A percentile compares a stretch with the other conserved stretches of the same genome.
Evolutionary conservation across 306 rosid genomes (phyloP).

Genomic region (Senna siamea): DNA sequence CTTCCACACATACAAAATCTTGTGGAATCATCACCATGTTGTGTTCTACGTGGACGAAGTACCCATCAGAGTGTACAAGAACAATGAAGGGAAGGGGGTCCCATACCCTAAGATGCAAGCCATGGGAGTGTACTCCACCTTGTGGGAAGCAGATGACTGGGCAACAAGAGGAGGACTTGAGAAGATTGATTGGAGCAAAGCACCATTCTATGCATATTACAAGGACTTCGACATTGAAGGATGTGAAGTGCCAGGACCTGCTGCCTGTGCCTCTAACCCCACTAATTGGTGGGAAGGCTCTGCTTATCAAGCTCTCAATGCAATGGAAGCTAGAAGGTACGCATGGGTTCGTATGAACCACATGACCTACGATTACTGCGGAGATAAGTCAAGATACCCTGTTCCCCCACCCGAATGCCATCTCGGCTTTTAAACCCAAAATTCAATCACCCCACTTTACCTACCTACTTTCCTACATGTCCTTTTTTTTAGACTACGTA

Average conservation of each 20-base stretch:
- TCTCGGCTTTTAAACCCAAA: conserved; percentile 47
- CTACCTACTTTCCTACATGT: too few species aligned
- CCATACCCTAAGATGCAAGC: conserved; percentile 78
- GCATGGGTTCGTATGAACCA: conserved; percentile 93
- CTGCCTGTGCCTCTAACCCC: conserved; percentile 61
- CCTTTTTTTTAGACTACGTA: too few species aligned
- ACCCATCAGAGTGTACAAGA: conserved; percentile 90
- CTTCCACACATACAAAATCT: conserved; percentile 80
- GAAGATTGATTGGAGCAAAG: conserved; percentile 90
- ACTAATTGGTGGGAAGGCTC: conserved; percentile 90
- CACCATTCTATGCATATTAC: conserved; percentile 83
- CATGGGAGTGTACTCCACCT: conserved; percentile 83
- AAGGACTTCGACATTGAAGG: conserved; percentile 93
- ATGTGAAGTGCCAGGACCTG: conserved; percentile 73
- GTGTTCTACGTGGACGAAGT: conserved; percentile 78
- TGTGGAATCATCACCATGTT: conserved; percentile 70
- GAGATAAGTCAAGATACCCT: conserved; percentile 69
- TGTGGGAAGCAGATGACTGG: conserved; percentile 98
- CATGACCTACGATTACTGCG: conserved; percentile 83
- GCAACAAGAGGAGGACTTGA: conserved; percentile 98
- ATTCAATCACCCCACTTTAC: background rate
- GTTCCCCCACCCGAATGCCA: conserved; percentile 76
- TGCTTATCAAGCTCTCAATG: conserved; percentile 59
- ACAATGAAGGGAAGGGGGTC: conserved; percentile 71
- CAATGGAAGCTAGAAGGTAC: conserved; percentile 59